These are phyloP conservation scores for Curvularia lunata DNA, from an alignment of 2,329 filamentous ascomycete genomes.

Conservation along the genomic window DNA sequence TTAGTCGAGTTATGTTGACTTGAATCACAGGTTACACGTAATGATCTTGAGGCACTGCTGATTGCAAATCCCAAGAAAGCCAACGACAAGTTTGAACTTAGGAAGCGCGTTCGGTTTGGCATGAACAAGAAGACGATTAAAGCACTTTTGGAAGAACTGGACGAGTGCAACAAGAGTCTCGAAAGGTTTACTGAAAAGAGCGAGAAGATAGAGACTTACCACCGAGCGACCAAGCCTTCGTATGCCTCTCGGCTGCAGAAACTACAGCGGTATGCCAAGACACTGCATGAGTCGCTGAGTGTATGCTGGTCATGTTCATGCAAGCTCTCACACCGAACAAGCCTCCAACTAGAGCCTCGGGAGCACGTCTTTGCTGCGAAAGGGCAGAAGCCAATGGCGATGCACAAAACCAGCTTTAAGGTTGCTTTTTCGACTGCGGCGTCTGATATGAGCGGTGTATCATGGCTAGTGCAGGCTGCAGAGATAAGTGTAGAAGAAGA, in stretches of 20 bases:
- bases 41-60: constrained; percentile 46
- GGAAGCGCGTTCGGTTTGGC: constrained; percentile 44
- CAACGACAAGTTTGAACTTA: constrained; percentile 45
- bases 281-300: constrained; percentile 38
- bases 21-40: constrained; percentile 36
- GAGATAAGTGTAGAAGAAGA: constrained; percentile 44
- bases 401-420: constrained; percentile 39
- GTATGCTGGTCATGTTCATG: constrained; percentile 46
- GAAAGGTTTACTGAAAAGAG: constrained; percentile 49
- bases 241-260: constrained; percentile 43
- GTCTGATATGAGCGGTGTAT: constrained; percentile 14
- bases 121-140: constrained; percentile 49
- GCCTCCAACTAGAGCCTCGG: constrained; percentile 43
- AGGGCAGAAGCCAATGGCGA: constrained; percentile 17
- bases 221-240: constrained; percentile 44
- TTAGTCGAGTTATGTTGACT: constrained; percentile 27
- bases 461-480: constrained; percentile 44
- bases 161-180: constrained; percentile 49
- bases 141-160: constrained; percentile 43
- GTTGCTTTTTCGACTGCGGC: constrained; percentile 40
- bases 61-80: constrained; percentile 42
- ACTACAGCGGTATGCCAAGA: constrained; percentile 44
- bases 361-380: constrained; percentile 32
- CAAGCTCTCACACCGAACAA: constrained; percentile 41
- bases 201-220: constrained; percentile 46